Base-by-base conservation (phyloP, 2,329 filamentous ascomycete genomes). In the Leptodontidium sp. region DNA sequence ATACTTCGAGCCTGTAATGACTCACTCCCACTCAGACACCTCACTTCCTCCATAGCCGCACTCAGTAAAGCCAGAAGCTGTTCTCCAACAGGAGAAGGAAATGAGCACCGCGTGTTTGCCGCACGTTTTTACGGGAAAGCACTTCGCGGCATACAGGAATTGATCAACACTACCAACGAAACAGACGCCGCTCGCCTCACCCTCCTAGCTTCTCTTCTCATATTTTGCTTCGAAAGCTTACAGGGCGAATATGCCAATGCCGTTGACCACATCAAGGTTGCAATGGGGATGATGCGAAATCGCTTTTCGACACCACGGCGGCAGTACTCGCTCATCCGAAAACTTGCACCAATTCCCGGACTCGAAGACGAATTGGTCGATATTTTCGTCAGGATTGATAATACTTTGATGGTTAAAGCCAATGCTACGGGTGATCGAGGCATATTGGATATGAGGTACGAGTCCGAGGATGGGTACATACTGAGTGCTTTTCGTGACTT, bases 301-400 rank as follows among this genome's bases (percentile, higher is more conserved):
- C 61, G 64, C 47, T 57, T 73, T 40, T 29, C 61, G 15, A 57
- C 57, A 43, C 40, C 58, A 17, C 29, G 15, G 4, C 38, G 57
- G 3, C 40, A 45, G 1, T 70, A 64, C 32, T 59, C 59, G 24
- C 49, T 50, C 12, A 43, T 53, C 15, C 59, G 43, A 21, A 32
- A 52, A 2, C 35, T 35, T 6, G 68, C 66, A 21, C 45, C 67
- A 8, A 66, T 67, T 12, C 67, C 70, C 4, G 15, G 64, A 9
- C 38, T 76, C 11, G 74, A 75, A 50, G 63, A 74, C 29, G 71
- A 70, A 38, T 62, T 76, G 32, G 45, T 75, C 12, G 65, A 68
- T 0, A 63, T 70, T 5, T 76, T 74, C 62, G 61, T 74, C 14
- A 69, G 69, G 17, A 55, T 76, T 14, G 72, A 74, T 4, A 63